Conservation (phyloP, 768 basidiomycete genomes). For the Boletales sp. region DNA sequence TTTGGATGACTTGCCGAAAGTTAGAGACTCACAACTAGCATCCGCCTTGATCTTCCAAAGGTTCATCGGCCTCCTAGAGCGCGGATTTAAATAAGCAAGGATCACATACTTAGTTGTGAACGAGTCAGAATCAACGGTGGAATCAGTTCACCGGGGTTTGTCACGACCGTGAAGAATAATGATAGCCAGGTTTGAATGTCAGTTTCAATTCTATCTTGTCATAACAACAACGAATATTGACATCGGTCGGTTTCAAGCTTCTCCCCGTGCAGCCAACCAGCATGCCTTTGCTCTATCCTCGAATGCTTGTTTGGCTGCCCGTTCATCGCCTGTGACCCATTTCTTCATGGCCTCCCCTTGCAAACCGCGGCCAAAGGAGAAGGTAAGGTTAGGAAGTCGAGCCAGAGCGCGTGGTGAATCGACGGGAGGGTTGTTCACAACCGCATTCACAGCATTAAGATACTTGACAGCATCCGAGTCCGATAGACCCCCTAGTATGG, state of each 20-base stretch:
- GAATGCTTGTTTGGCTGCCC: slow-evolving; percentile 37
- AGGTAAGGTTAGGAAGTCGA: slow-evolving; percentile 42
- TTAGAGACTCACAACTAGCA: no score
- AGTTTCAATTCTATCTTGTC: neutral
- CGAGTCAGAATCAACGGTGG: no score
- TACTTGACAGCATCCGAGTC: slow-evolving; percentile 39
- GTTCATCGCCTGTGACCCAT: slow-evolving; percentile 46
- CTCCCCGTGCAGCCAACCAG: slow-evolving; percentile 40
- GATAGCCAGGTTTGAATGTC: no score
- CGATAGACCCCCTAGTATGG: slow-evolving; percentile 39
- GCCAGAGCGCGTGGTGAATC: slow-evolving; percentile 31
- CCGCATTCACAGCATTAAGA: slow-evolving; percentile 38
- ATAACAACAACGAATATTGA: neutral
- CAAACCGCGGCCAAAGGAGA: slow-evolving; percentile 49
- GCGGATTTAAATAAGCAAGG: no score
- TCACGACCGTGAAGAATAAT: no score
- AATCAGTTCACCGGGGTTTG: no score
- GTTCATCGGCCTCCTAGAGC: no score
- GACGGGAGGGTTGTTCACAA: slow-evolving; percentile 33
- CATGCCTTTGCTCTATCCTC: slow-evolving; percentile 42
- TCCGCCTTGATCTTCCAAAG: no score
- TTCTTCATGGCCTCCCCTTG: slow-evolving; percentile 47
- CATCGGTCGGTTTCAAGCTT: slow-evolving; percentile 8
- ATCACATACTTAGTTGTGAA: no score
- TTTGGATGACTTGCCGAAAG: no score